These are phyloP conservation scores for Syzygium syzygioides DNA, from an alignment of 441 rosid species.

Conservation along the genomic window DNA sequence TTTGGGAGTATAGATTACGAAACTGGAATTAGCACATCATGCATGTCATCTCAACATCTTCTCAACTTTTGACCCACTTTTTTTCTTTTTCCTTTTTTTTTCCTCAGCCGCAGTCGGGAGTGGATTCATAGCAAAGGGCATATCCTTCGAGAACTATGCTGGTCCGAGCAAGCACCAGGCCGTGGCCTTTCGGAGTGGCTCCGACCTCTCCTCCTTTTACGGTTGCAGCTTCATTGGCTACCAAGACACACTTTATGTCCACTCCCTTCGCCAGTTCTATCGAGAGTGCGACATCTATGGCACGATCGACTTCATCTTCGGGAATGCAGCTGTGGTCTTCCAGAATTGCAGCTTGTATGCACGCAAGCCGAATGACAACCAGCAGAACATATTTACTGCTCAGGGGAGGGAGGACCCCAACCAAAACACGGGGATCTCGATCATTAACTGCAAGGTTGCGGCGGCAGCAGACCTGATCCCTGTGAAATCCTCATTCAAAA, in stretches of 20 bases:
- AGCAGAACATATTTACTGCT: conserved; percentile 38
- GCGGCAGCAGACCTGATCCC: conserved; percentile 43
- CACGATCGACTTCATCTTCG: conserved; percentile 41
- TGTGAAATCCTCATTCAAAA: conserved; percentile 19
- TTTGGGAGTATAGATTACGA: neutral
- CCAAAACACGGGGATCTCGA: conserved; percentile 39
- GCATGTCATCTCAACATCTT: neutral
- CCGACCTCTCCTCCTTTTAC: conserved; percentile 50
- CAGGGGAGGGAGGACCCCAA: conserved; percentile 46
- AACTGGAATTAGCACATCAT: neutral
- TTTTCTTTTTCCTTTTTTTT: neutral
- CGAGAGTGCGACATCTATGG: conserved; percentile 47
- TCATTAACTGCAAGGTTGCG: conserved; percentile 28
- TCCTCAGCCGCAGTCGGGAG: conserved; percentile 31
- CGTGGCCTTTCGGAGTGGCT: conserved; percentile 43
- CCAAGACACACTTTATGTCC: conserved; percentile 50
- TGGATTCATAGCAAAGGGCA: conserved; percentile 44
- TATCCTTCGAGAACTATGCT: conserved; percentile 46
- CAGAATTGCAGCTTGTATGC: conserved; percentile 47
- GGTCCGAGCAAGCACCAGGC: conserved; percentile 50
- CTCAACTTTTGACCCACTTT: neutral
- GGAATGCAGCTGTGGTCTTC: conserved; percentile 43
- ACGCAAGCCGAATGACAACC: conserved; percentile 35
- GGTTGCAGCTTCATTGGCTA: conserved; percentile 43
- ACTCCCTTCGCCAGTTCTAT: conserved; percentile 44